Evolutionary conservation across 169 alveolate species (phyloP).

Genomic region (Ichthyophthirius multifiliis): DNA sequence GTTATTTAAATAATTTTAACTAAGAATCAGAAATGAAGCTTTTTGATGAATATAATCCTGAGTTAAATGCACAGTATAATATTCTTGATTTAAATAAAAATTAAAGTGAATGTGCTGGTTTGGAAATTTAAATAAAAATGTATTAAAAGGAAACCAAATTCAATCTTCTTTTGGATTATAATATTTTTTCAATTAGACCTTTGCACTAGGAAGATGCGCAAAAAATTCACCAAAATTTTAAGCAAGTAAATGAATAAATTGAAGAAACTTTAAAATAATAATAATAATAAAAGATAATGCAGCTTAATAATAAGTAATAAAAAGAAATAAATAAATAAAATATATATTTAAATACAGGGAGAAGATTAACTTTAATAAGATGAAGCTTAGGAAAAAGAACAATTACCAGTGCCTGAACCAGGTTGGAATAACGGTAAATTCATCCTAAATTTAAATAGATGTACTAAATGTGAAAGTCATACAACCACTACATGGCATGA

Average conservation of each 20-base stretch:
- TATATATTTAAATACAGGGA: neutral
- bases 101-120: no score
- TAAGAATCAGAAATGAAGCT: neutral
- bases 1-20: neutral
- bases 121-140: no score
- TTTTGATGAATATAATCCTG: neutral
- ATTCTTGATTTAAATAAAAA: neutral
- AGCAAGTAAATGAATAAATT: neutral
- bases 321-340: neutral
- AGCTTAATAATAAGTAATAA: neutral
- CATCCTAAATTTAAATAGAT: conserved; percentile 52
- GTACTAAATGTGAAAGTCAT: conserved; percentile 52
- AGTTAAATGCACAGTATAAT: neutral
- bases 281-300: neutral
- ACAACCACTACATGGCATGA: conserved; percentile 53
- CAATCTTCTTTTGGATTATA: neutral
- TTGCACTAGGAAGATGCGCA: neutral
- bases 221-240: neutral
- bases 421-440: conserved; percentile 64
- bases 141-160: no score
- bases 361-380: neutral
- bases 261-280: neutral
- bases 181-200: neutral
- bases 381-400: neutral
- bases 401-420: neutral